Base-by-base conservation (phyloP, 495 filamentous ascomycete genomes). In the Lasiosphaeria miniovina region DNA sequence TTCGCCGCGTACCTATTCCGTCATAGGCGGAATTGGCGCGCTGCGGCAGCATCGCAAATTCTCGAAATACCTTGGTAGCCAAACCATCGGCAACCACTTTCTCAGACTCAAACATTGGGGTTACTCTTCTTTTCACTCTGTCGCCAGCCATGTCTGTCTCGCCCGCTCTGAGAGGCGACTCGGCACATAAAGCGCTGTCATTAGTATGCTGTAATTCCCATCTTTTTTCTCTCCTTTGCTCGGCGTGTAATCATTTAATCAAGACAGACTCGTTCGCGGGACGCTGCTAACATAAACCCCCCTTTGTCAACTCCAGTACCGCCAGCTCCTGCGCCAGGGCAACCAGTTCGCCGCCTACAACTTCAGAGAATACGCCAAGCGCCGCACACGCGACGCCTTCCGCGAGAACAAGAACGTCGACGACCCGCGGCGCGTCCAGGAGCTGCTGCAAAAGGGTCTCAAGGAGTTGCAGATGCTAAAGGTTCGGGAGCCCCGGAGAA, bases 321-420 rank as follows among this genome's bases (percentile, higher is more conserved):
- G 95, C 50, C 93, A 93, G 61, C 82, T 98, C 61, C 80, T 96
- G 65, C 90, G 94, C 36, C 88, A 93, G 74, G 86, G 90, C 15
- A 82, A 84, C 53, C 89, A 95, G 65, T 98, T 98, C 74, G 85
- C 92, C 54, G 82, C 87, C 61, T 98, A 96, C 81, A 98, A 97
- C 74, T 98, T 96, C 82, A 85, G 94, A 70, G 93, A 98, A 66
- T 98, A 97, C 76, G 93, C 95, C 35, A 90, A 84, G 71, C 86
- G 95, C 58, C 84, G 94, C 69, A 93, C 94, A 65, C 79, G 79
- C 67, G 94, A 96, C 78, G 84, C 90, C 9, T 98, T 98, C 72
- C 83, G 89, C 58, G 92, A 93, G 72, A 82, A 95, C 69, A 81
- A 80, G 57, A 77, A 78, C 60, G 79, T 82, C 11, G 84, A 90